These are phyloP conservation scores for Tuber brumale DNA, from an alignment of 495 filamentous ascomycete genomes.

Conservation along the genomic window DNA sequence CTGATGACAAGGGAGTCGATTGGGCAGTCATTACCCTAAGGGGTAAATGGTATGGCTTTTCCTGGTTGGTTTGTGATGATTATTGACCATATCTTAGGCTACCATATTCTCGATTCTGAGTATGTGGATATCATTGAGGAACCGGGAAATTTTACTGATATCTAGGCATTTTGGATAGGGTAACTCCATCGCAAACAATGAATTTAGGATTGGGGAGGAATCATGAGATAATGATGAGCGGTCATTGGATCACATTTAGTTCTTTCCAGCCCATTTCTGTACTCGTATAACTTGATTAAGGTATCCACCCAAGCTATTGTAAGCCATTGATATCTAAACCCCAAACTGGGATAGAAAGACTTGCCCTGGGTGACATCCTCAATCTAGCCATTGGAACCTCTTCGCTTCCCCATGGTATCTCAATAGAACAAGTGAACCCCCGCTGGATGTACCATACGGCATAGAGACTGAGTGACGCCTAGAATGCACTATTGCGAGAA, in stretches of 20 bases:
- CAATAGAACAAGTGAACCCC: neutral
- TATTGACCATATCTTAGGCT: conserved; percentile 23
- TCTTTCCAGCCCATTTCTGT: neutral
- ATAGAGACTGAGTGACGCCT: too few relatives aligned
- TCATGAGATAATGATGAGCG: neutral
- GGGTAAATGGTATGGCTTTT: conserved; percentile 76
- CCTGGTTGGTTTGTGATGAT: neutral
- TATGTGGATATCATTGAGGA: neutral
- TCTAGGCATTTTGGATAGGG: neutral
- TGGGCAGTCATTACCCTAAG: conserved; percentile 89
- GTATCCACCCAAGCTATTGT: neutral
- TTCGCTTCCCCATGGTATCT: neutral
- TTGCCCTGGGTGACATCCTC: neutral
- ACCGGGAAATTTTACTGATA: neutral
- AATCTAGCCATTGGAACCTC: neutral
- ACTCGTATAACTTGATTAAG: neutral
- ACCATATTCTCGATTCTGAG: conserved; percentile 36
- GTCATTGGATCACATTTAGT: neutral
- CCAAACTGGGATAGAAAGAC: neutral
- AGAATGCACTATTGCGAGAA: too few relatives aligned
- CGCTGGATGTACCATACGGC: too few relatives aligned
- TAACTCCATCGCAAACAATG: neutral
- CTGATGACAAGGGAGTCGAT: conserved; percentile 67
- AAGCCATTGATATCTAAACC: neutral
- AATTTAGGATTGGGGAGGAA: neutral